Base-by-base conservation (phyloP, 2,329 filamentous ascomycete species). In the Orbilia quercus region DNA sequence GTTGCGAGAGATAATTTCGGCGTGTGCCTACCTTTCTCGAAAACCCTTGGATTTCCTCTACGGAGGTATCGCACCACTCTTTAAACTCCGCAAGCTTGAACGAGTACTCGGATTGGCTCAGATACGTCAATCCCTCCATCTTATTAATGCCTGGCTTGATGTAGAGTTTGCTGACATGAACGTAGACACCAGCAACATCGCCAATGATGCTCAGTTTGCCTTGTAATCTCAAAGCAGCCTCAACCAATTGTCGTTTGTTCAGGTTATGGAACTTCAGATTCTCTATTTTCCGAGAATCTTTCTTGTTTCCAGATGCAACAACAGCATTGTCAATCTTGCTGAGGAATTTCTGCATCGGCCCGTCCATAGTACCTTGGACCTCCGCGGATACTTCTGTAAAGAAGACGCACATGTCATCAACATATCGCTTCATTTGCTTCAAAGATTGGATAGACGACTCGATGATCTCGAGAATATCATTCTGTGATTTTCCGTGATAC, bases 81-180 rank as follows among this genome's bases (percentile, higher is more conserved):
- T 38, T 40, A n/a, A 67, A 67, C 38, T 59, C 63, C 18, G 34
- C 44, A 36, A 59, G 42, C 44, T 42, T 31, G 34, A 51, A 18
- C 14, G 44, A 14, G 23, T 67, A 67, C 18, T 67, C 63, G 3
- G 51, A 67, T 6, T 16, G 28, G 7, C 28, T 58, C 20, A 66
- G n/a, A 28, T 14, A 67, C 22, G 63, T 59, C 34, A 67, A 59
- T 3, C 45, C 63, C 16, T 67, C 51, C 53, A 67, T 67, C 25
- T 51, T 67, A n/a, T 67, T 67, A 45, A 67, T 67, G 5, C 63
- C 63, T 18, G 63, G 63, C 38, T 67, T 67, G 45, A 67, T 67
- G 36, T 58, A 67, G 1, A 53, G 38, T 23, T 67, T 67, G 63
- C 53, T 67, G 16, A 59, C 47, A 23, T 22, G 38, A 4, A 67